A percentile compares a stretch with the other conserved stretches of the same genome.
These are phyloP conservation scores for Leccinum fallax DNA, from an alignment of 1,284 basidiomycete species.

Conservation along the genomic window DNA sequence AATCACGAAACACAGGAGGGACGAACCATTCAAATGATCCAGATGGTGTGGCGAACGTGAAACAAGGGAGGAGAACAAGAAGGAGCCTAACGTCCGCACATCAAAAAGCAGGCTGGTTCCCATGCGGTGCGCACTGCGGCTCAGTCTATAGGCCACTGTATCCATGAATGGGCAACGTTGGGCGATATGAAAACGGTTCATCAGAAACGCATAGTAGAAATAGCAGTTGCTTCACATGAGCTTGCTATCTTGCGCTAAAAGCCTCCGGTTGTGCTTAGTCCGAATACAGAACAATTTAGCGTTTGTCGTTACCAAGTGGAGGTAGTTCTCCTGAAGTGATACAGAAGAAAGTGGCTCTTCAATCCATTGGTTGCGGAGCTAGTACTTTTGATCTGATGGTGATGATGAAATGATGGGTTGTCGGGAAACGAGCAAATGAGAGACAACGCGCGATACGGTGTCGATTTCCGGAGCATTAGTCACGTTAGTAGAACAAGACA, in stretches of 20 bases:
- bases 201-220: conserved; percentile 22
- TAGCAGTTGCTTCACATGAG: conserved; percentile 30
- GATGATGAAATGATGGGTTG: conserved; percentile 2
- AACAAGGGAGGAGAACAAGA: background rate
- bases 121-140: conserved; percentile 20
- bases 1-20: conserved; percentile 7
- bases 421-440: conserved; percentile 2
- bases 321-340: conserved; percentile 21
- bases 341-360: background rate
- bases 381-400: conserved; percentile 7
- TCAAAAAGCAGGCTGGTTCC: conserved; percentile 14
- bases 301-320: conserved; percentile 22
- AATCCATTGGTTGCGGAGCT: conserved; percentile 10
- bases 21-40: background rate
- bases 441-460: conserved; percentile 21
- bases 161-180: conserved; percentile 17
- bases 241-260: conserved; percentile 20
- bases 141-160: conserved; percentile 13
- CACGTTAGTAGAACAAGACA: conserved; percentile 1
- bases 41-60: conserved; percentile 4
- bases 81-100: conserved; percentile 15
- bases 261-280: conserved; percentile 17
- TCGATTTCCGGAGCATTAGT: conserved; percentile 28
- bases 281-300: conserved; percentile 15
- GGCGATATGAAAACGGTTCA: conserved; percentile 32